Evolutionary conservation across 1,139 yeast genomes (phyloP).

Genomic region (Yamadazyma spencermartinsiae): DNA sequence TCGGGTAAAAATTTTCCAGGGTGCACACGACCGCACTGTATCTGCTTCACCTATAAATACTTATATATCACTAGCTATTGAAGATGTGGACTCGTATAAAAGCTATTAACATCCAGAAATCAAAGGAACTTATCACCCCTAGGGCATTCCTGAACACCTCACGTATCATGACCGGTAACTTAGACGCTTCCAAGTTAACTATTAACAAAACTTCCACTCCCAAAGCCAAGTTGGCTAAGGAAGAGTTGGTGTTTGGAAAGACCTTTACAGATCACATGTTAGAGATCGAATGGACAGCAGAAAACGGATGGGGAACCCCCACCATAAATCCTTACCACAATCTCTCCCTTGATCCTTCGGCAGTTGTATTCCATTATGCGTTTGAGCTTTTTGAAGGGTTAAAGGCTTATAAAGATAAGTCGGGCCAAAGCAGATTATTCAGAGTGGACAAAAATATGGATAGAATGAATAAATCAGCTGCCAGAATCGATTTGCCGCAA

Average conservation of each 20-base stretch:
- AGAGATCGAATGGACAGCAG: constrained; percentile 77
- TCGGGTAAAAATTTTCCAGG: not conserved
- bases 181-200: constrained; percentile 69
- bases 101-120: not conserved
- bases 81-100: not conserved
- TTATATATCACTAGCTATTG: not conserved
- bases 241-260: constrained; percentile 80
- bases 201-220: constrained; percentile 61
- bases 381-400: constrained; percentile 95
- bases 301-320: constrained; percentile 84
- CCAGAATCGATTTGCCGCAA: constrained; percentile 81
- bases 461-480: constrained; percentile 86
- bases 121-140: not conserved
- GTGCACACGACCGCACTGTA: constrained; percentile 1
- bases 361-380: constrained; percentile 90
- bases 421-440: constrained; percentile 75
- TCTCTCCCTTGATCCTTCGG: constrained; percentile 76
- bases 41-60: not conserved
- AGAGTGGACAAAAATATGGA: constrained; percentile 90
- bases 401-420: constrained; percentile 81
- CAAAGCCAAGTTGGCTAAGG: constrained; percentile 67
- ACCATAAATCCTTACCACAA: constrained; percentile 82
- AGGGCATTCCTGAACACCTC: not conserved
- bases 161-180: constrained; percentile 21
- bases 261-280: constrained; percentile 90